A percentile compares a stretch with the other conserved stretches of the same genome.
These are phyloP conservation scores for Rhynchospora breviuscula DNA, from an alignment of 176 grass and related monocot species.

Conservation along the genomic window DNA sequence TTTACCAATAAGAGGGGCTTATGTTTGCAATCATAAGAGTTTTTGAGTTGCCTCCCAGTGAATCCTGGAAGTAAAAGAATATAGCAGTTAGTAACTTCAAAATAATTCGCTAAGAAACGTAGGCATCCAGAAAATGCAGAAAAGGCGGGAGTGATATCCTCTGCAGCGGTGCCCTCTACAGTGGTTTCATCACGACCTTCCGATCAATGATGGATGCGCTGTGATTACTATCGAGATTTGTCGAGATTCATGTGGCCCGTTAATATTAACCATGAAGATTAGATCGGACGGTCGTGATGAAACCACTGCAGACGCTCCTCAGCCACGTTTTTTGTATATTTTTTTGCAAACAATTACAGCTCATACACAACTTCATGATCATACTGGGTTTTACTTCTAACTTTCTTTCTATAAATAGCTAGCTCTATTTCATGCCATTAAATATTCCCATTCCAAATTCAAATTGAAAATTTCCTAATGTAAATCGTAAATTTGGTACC, in stretches of 20 bases:
- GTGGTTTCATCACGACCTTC: too few species aligned
- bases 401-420: neutral
- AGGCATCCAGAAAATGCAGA: neutral
- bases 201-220: too few species aligned
- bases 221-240: too few species aligned
- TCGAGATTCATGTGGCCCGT: too few species aligned
- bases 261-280: too few species aligned
- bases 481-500: slow-evolving; percentile 38
- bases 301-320: too few species aligned
- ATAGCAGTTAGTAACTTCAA: neutral
- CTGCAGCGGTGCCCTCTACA: too few species aligned
- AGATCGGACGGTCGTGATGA: too few species aligned
- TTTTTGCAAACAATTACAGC: neutral
- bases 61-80: slow-evolving; percentile 58
- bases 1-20: slow-evolving; percentile 83
- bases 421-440: neutral
- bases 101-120: neutral
- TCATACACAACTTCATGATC: neutral
- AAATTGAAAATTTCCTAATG: neutral
- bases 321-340: neutral
- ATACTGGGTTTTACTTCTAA: neutral
- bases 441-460: slow-evolving; percentile 4
- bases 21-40: slow-evolving; percentile 99
- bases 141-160: neutral
- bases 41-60: slow-evolving; percentile 93